Conservation (phyloP, 257 asterid genomes). For the Thymus mandschuricus region DNA sequence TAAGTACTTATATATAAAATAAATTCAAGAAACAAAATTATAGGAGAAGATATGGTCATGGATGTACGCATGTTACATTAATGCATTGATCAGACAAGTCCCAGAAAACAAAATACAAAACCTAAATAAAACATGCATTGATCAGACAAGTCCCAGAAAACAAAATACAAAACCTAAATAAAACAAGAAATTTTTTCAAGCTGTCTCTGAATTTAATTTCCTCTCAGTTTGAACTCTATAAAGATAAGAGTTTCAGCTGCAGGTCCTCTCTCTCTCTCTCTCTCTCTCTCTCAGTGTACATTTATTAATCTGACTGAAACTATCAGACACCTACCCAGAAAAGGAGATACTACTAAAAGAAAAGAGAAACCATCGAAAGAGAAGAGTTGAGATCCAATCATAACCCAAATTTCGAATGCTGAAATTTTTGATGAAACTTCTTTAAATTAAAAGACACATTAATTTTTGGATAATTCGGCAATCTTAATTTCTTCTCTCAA, state of each 20-base stretch:
- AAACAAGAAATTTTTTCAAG: constrained; percentile 35
- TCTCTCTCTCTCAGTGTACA: constrained; percentile 36
- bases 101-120: constrained; percentile 37
- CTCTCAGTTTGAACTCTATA: constrained; percentile 41
- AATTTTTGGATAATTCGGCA: constrained; percentile 3
- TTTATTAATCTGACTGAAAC: constrained; percentile 63
- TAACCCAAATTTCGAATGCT: not conserved
- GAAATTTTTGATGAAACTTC: not conserved
- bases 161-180: constrained; percentile 13
- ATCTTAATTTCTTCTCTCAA: constrained; percentile 25
- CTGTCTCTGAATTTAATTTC: constrained; percentile 36
- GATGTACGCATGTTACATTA: constrained; percentile 72
- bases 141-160: constrained; percentile 55
- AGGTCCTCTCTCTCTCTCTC: constrained; percentile 25
- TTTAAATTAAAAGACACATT: not conserved
- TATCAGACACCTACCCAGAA: constrained; percentile 55
- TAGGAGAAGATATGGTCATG: constrained; percentile 32
- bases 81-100: constrained; percentile 60
- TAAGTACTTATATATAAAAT: too few species aligned
- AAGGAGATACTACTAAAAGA: constrained; percentile 27
- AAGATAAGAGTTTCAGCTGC: constrained; percentile 37
- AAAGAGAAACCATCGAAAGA: not conserved
- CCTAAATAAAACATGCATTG: constrained; percentile 15
- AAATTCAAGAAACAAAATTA: not conserved
- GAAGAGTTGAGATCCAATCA: constrained; percentile 28